phyloP scores from a whole-genome alignment of 1,139 yeast genomes.

The Yarrowia galli region DNA sequence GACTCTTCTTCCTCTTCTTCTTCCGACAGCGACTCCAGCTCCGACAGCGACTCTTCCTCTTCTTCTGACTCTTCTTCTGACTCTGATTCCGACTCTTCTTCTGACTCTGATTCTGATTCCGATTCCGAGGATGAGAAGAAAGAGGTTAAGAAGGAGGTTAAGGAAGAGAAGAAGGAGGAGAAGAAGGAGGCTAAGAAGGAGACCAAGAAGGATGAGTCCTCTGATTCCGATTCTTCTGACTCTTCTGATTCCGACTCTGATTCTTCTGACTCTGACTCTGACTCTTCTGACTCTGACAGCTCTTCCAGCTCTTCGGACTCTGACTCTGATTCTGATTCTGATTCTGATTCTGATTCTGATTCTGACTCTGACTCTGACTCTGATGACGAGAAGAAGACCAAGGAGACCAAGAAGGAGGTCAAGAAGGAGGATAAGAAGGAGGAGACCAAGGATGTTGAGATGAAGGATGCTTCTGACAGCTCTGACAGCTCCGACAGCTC shows the following conservation, averaged over 20 bases:
- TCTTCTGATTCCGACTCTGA: no score
- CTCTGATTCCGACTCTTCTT: conserved; percentile 45
- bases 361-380: conserved; percentile 17
- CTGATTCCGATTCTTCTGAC: no score
- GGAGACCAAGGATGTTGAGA: conserved; percentile 39
- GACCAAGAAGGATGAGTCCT: not conserved
- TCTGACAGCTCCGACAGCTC: conserved; percentile 30
- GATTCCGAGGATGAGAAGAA: conserved; percentile 1
- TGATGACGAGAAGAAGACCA: conserved; percentile 18
- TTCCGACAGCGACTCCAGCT: conserved; percentile 41
- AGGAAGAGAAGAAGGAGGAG: not conserved
- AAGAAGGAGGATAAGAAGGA: conserved; percentile 41
- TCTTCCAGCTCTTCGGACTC: conserved; percentile 5
- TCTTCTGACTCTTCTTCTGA: conserved; percentile 43
- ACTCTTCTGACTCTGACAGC: not conserved
- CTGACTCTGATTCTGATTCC: conserved; percentile 43
- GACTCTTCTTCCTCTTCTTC: conserved; percentile 38
- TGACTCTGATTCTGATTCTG: conserved; percentile 46
- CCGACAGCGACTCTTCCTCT: conserved; percentile 21
- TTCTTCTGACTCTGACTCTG: not conserved
- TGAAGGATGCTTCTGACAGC: conserved; percentile 40
- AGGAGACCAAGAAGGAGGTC: not conserved
- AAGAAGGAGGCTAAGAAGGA: conserved; percentile 3
- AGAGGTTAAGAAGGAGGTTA: not conserved
- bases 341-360: conserved; percentile 40